Evolutionary conservation across 228 moss, liverwort and hornwort species (phyloP), one percentile per base, ranked within the genome.

Genomic region (Sphagnum magellanicum): DNA sequence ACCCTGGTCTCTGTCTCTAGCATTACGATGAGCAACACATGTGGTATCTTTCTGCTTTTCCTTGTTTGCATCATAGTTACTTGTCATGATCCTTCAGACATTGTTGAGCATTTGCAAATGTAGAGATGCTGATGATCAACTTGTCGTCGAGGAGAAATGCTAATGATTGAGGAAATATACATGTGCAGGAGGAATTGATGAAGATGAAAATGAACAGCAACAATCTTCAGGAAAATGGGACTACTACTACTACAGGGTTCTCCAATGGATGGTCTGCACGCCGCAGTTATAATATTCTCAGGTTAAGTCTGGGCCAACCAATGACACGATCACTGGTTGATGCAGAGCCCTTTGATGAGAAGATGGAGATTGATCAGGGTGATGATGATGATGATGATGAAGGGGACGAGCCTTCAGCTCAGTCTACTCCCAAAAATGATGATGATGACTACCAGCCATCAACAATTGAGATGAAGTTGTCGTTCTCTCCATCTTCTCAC

Each of bases 151-250:
- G 32, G 32, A 32, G 32, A 32, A 32, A 32, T 32, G 32, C 32
- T 32, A 32, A 32, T 32, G 32, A 32, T 32, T 32, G 32, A 32
- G 32, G 32, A 32, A 32, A 32, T 32, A 32, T 32, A 32, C 32
- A 32, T 32, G 2, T 50, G 51, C 78, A 91, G 94, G 94, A 95
- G 77, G 91, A 94, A 58, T 72, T 91, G 48, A 77, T 80, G 88
- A 84, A 81, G 68, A 94, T 91, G 94, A 90, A 94, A 71, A 73
- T 75, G 6, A 88, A 86, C 9, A 72, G 70, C 48, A 74, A 16
- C 53, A 32, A 32, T 32, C 32, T 32, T 32, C 32, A 32, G 32
- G 32, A 32, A 32, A 32, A 32, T 32, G 32, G 32, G 32, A 32
- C 3, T 32, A 32, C 32, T 32, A 3, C 3, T 32, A 32, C 32